Percentiles rank a stretch among this genome's conserved stretches.
Evolutionary conservation across 768 basidiomycete species (phyloP).

Genomic region (Kwoniella bestiolae): DNA sequence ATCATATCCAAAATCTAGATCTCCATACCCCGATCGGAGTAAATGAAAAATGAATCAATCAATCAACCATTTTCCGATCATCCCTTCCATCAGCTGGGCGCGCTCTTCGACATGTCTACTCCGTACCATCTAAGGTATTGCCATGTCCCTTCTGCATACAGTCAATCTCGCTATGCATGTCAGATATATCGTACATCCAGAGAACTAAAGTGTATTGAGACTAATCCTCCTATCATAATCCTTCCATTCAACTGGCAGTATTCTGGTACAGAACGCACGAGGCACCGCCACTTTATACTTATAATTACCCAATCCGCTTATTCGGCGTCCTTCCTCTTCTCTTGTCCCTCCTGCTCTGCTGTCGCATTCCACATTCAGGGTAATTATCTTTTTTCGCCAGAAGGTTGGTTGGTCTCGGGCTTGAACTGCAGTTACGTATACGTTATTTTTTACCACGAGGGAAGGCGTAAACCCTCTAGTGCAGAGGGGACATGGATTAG

Average conservation of each 20-base stretch:
- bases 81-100: neutral
- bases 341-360: too few species aligned
- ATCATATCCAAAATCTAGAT: too few species aligned
- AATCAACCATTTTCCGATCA: neutral
- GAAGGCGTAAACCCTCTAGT: neutral
- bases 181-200: too few species aligned
- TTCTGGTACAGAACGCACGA: neutral
- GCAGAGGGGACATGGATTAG: neutral
- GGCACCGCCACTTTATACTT: neutral
- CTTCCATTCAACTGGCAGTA: neutral
- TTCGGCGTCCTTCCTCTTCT: too few species aligned
- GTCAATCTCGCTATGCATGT: too few species aligned
- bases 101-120: too few species aligned
- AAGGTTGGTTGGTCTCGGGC: neutral
- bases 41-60: neutral
- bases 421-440: neutral
- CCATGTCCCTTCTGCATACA: too few species aligned
- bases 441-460: neutral
- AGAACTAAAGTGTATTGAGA: too few species aligned
- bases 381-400: too few species aligned
- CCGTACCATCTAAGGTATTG: too few species aligned
- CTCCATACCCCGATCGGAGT: neutral
- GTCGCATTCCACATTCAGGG: neutral
- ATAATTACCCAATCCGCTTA: constrained; percentile 7
- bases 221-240: neutral